Percentiles rank a stretch among this genome's conserved stretches.
Evolutionary conservation across 495 filamentous ascomycete species (phyloP).

Genomic region (Barbatosphaeria neglecta): DNA sequence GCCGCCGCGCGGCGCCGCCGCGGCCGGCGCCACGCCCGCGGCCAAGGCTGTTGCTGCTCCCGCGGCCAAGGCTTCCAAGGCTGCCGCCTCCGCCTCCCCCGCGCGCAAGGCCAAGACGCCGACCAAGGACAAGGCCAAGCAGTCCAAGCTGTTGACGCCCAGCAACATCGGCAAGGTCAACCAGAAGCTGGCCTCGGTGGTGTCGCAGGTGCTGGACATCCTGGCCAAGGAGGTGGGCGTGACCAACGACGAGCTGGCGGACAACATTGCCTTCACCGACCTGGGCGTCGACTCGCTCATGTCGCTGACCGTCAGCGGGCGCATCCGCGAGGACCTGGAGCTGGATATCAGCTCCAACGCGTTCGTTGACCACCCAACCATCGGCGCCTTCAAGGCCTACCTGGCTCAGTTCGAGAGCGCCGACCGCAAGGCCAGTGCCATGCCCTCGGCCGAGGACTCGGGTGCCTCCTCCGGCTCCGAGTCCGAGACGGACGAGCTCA

Average conservation of each 20-base stretch:
- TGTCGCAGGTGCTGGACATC: conserved; percentile 44
- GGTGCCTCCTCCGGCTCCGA: conserved; percentile 22
- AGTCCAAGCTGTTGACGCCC: conserved; percentile 29
- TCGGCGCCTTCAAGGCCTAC: conserved; percentile 50
- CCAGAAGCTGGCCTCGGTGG: conserved; percentile 26
- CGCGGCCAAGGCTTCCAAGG: conserved; percentile 30
- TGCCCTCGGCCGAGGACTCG: conserved; percentile 11
- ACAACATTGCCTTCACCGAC: conserved; percentile 42
- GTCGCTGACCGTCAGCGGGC: conserved; percentile 40
- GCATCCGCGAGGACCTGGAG: conserved; percentile 45
- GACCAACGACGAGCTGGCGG: conserved; percentile 45
- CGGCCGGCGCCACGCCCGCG: conserved; percentile 12
- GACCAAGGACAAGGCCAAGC: conserved; percentile 31
- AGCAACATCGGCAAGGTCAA: conserved; percentile 30
- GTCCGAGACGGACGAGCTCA: conserved; percentile 28
- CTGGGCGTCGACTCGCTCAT: conserved; percentile 53
- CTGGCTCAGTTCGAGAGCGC: conserved; percentile 35
- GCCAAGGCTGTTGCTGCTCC: conserved; percentile 23
- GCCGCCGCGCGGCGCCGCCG: conserved; percentile 42
- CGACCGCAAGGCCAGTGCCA: conserved; percentile 17
- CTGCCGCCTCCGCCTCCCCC: conserved; percentile 14
- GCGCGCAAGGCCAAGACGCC: too few relatives aligned
- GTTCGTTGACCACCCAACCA: conserved; percentile 41
- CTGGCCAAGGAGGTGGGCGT: conserved; percentile 58
- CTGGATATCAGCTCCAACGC: conserved; percentile 42